phyloP scores from a whole-genome alignment of 768 basidiomycete species.

The Saitozyma podzolica region DNA sequence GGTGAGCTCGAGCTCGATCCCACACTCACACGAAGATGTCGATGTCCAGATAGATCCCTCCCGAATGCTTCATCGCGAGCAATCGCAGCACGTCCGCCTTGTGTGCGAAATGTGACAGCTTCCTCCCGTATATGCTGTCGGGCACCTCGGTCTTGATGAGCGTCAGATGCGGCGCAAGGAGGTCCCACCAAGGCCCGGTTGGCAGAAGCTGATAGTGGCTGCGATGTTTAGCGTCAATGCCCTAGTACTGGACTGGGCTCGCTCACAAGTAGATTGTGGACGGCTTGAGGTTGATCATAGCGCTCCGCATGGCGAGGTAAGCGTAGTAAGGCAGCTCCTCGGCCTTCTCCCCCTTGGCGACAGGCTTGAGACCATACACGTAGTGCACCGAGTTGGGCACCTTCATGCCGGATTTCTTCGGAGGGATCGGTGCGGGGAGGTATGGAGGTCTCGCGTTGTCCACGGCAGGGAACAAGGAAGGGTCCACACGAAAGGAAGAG shows the following conservation, averaged over 20 bases:
- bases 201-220: conserved; percentile 52
- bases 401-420: conserved; percentile 34
- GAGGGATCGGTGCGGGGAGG: conserved; percentile 30
- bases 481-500: no score
- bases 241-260: neutral
- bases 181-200: conserved; percentile 52
- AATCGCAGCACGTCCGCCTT: conserved; percentile 49
- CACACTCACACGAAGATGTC: conserved; percentile 49
- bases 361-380: conserved; percentile 51
- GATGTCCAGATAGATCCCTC: conserved; percentile 52
- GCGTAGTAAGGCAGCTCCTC: conserved; percentile 53
- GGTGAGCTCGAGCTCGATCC: neutral
- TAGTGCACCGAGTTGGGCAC: conserved; percentile 52
- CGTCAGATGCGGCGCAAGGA: conserved; percentile 45
- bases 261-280: conserved; percentile 51
- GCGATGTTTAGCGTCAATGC: conserved; percentile 1
- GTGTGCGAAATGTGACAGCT: conserved; percentile 50
- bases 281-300: conserved; percentile 49
- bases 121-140: conserved; percentile 37
- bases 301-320: conserved; percentile 52
- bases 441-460: conserved; percentile 16
- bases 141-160: conserved; percentile 47
- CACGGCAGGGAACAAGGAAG: no score
- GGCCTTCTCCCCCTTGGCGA: conserved; percentile 23
- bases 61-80: conserved; percentile 44